Evolutionary conservation across 129 eudicot genomes (phyloP).

Genomic region (Rutidosis leptorrhynchoides): DNA sequence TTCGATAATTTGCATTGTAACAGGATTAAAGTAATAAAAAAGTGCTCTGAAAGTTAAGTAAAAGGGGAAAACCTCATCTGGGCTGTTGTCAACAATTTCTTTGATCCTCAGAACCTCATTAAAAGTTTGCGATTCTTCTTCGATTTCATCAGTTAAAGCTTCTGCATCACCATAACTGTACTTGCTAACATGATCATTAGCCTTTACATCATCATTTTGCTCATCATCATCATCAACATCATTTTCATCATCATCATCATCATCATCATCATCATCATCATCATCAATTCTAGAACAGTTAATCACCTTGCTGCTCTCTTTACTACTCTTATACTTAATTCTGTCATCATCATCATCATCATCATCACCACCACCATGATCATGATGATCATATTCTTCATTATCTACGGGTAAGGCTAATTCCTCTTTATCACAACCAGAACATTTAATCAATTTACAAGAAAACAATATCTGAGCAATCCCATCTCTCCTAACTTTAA

Average conservation of each 20-base stretch:
- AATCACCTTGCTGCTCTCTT: constrained; percentile 39
- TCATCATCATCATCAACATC: constrained; percentile 30
- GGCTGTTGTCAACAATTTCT: constrained; percentile 52
- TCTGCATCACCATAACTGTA: constrained; percentile 81
- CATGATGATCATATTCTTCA: constrained; percentile 28
- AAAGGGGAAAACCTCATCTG: constrained; percentile 56
- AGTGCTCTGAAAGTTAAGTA: background rate
- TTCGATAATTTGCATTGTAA: background rate
- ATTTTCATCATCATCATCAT: constrained; percentile 16
- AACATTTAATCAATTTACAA: constrained; percentile 54
- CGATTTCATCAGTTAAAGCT: constrained; percentile 79
- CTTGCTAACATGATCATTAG: constrained; percentile 47
- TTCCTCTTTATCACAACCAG: constrained; percentile 56
- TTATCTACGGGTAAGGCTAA: constrained; percentile 38
- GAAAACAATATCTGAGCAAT: constrained; percentile 73
- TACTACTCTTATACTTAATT: constrained; percentile 26
- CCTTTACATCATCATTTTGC: constrained; percentile 21
- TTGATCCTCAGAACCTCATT: constrained; percentile 81
- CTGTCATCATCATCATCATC: constrained; percentile 16
- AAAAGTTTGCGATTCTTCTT: constrained; percentile 44
- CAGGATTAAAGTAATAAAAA: background rate
- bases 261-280: constrained; percentile 33
- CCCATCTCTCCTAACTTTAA: constrained; percentile 58
- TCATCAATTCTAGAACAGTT: constrained; percentile 29
- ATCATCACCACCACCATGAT: constrained; percentile 25